Conservation (phyloP, 139 green algal species). For the Micractinium sp. region DNA sequence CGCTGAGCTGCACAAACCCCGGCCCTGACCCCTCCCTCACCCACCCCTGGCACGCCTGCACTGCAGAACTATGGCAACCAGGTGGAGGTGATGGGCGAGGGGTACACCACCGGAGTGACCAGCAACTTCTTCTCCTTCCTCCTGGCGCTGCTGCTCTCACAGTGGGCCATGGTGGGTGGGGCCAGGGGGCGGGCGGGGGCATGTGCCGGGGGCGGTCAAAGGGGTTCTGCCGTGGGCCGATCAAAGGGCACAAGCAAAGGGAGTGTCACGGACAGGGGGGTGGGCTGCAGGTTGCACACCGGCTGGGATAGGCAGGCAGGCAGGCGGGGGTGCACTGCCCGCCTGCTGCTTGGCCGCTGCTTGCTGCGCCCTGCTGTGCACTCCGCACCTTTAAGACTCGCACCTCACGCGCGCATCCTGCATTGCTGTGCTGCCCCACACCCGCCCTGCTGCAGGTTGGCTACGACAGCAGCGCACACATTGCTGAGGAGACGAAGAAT, state of each 20-base stretch:
- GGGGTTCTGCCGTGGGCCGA: background rate
- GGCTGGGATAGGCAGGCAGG: too few species aligned
- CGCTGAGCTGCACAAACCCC: too few species aligned
- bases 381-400: too few species aligned
- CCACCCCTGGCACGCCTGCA: background rate
- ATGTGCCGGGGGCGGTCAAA: too few species aligned
- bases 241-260: background rate
- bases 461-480: conserved; percentile 55
- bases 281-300: too few species aligned
- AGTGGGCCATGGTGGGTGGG: conserved; percentile 52
- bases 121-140: conserved; percentile 42
- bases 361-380: too few species aligned
- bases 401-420: background rate
- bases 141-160: conserved; percentile 54
- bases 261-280: too few species aligned
- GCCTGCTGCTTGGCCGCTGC: too few species aligned
- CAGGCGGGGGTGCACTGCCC: too few species aligned
- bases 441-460: conserved; percentile 36
- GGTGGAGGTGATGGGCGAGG: background rate
- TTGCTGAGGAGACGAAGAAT: conserved; percentile 60
- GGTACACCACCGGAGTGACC: conserved; percentile 8
- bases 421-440: background rate
- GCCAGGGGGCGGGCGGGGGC: background rate
- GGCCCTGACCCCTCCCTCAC: background rate
- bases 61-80: conserved; percentile 16